Conservation (phyloP, 1,139 yeast genomes). For the Scheffersomyces stambukii region DNA sequence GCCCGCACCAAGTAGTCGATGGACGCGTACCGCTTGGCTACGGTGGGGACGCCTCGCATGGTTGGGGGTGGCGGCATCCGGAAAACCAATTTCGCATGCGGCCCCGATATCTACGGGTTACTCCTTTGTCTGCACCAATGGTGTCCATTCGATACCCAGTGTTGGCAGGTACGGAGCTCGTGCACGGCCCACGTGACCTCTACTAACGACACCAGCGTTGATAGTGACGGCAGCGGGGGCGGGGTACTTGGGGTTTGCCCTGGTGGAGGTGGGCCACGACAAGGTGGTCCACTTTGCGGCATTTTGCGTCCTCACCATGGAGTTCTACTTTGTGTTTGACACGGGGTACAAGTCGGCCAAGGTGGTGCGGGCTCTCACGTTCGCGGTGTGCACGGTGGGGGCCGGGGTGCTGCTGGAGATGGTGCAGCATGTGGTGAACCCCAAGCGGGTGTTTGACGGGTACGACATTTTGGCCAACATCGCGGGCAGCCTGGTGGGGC, state of each 20-base stretch:
- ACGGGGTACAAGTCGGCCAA: slow-evolving; percentile 30
- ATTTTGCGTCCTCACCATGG: slow-evolving; percentile 47
- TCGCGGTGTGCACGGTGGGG: slow-evolving; percentile 38
- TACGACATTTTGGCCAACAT: slow-evolving; percentile 45
- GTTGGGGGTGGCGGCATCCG: too few relatives aligned
- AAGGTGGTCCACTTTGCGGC: slow-evolving; percentile 49
- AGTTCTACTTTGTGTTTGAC: slow-evolving; percentile 55
- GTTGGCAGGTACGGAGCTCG: slow-evolving; percentile 3
- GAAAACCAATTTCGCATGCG: slow-evolving; percentile 16
- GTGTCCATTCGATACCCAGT: slow-evolving; percentile 6
- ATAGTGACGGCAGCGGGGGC: slow-evolving; percentile 24
- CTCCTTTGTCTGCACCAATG: slow-evolving; percentile 2
- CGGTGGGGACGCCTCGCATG: too few relatives aligned
- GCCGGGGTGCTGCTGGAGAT: slow-evolving; percentile 54
- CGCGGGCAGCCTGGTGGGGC: slow-evolving; percentile 28
- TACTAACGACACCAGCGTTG: slow-evolving; percentile 19
- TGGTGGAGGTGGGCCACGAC: slow-evolving; percentile 45
- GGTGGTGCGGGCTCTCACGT: slow-evolving; percentile 37
- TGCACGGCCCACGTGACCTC: neutral
- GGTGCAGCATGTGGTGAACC: slow-evolving; percentile 41
- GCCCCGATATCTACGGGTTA: slow-evolving; percentile 23
- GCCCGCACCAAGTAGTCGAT: slow-evolving; percentile 4
- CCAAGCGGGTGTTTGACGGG: slow-evolving; percentile 45
- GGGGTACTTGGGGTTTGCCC: slow-evolving; percentile 51
- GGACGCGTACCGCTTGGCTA: slow-evolving; percentile 3